Evolutionary conservation across 2,329 filamentous ascomycete species (phyloP), one percentile per base, ranked within the genome.

Genomic region (Aciculosporium take): DNA sequence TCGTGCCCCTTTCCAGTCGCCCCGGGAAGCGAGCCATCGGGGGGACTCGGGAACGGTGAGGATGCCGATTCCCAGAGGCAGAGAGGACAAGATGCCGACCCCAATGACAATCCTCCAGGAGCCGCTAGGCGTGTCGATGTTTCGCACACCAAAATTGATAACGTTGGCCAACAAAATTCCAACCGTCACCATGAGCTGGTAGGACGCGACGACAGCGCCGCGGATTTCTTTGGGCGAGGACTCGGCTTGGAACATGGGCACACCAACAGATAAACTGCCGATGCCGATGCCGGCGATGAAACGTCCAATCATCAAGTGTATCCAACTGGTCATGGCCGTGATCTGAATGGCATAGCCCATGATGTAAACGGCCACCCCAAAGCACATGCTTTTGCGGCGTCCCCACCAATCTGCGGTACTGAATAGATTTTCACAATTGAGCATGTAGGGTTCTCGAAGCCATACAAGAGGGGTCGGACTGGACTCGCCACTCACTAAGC

Each of bases 171-270:
- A 55, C 40, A 76, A 72, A 47, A 84, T 82, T 27, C 81, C 81
- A 23, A 83, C 64, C 0, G 79, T 84, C 56, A 84, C 81, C 62
- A 83, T 77, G 13, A 84, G 71, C 59, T 84, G 81, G 58, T 84
- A 84, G n/a, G 72, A 76, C 4, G 71, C 68, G n/a, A 81, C 72
- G 33, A 81, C 70, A 27, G 73, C 70, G 49, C 76, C 77, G 49
- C 77, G 73, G 46, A 81, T 77, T 50, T 75, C 67, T 15, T 68
- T 66, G 4, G 78, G 78, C 2, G 73, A 68, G 40, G 68, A 75
- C 53, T 82, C 78, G 31, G 72, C 72, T 57, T 81, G 76, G 57
- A 76, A 81, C 67, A 81, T 76, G 44, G 78, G 77, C 2, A 81
- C 75, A 28, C 74, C 67, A 27, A 81, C 72, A 0, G 75, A 80